Evolutionary conservation across 1,284 basidiomycete species (phyloP), one percentile per base, ranked within the genome.

Genomic region (Neonothopanus nambi): DNA sequence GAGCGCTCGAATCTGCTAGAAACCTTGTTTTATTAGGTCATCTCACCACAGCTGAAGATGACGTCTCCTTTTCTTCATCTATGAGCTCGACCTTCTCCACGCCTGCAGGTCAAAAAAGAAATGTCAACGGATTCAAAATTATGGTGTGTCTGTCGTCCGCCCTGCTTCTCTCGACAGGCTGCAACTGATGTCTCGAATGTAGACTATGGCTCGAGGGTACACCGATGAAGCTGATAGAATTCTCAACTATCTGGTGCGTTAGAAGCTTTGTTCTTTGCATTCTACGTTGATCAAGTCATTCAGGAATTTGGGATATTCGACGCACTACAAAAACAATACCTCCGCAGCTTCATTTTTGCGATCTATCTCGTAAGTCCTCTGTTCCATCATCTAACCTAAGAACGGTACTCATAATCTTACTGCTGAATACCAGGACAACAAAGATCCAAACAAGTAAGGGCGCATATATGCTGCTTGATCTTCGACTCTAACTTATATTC

Each of bases 291-390:
- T 52, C 51, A 8, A 57, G 47, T 24, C 41, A 35, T 48, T 1
- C 55, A 91, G 89, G 89, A 92, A 68, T 75, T 83, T 59, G 90
- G 90, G 0, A 88, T 91, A 49, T 90, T 90, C 59, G 86, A 91
- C 59, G 89, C 89, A 0, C 68, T 92, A 33, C 79, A 88, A 63
- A 88, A 84, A 63, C 81, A 84, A 60, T 92, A 89, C 67, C 76
- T 92, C 46, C 81, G 82, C 35, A 87, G 84, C 59, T 89, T 91
- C 66, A 85, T 91, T 51, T 89, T 93, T 61, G 91, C 85, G 3
- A 82, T 93, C 54, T 93, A 91, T 65, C 72, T 93, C 57, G 89
- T 89, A 56, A 55, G 80, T 71, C 13, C 13, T 13, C 7, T 40
- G 15, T 53, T 12, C 30, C 13, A 8, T 33, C 13, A 9, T 33